Conservation (phyloP, 345 rosid genomes). For the Laguncularia racemosa region DNA sequence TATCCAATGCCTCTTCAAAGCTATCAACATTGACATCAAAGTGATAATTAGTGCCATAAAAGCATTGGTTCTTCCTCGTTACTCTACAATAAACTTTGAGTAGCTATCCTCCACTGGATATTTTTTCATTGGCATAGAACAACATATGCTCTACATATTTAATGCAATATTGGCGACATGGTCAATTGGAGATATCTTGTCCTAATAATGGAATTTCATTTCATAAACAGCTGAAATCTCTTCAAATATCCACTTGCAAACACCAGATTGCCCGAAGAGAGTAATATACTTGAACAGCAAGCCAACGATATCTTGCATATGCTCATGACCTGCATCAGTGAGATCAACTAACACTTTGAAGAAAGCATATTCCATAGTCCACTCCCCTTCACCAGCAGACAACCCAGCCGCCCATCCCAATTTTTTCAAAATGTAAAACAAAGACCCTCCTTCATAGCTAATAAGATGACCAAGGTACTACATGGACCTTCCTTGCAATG, state of each 20-base stretch:
- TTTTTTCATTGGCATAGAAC: too few species aligned
- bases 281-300: constrained; percentile 72
- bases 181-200: constrained; percentile 58
- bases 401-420: constrained; percentile 83
- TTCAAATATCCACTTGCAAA: constrained; percentile 89
- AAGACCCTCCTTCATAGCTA: constrained; percentile 89
- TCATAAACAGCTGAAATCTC: constrained; percentile 90
- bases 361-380: constrained; percentile 60
- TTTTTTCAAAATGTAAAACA: constrained; percentile 70
- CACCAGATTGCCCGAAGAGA: constrained; percentile 69
- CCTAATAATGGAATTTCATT: constrained; percentile 79
- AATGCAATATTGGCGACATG: constrained; percentile 47
- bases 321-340: constrained; percentile 92
- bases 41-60: constrained; percentile 71
- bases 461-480: constrained; percentile 85
- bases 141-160: constrained; percentile 67
- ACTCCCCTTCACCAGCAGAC: constrained; percentile 57
- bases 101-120: too few species aligned
- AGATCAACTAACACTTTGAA: constrained; percentile 59
- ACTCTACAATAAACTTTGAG: too few species aligned
- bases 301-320: constrained; percentile 72
- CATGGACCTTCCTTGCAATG: constrained; percentile 80
- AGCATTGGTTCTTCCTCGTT: constrained; percentile 85
- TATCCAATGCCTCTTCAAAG: constrained; percentile 86
- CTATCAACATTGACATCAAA: constrained; percentile 67